Conservation (phyloP, 306 rosid genomes). For the Morella rubra region DNA sequence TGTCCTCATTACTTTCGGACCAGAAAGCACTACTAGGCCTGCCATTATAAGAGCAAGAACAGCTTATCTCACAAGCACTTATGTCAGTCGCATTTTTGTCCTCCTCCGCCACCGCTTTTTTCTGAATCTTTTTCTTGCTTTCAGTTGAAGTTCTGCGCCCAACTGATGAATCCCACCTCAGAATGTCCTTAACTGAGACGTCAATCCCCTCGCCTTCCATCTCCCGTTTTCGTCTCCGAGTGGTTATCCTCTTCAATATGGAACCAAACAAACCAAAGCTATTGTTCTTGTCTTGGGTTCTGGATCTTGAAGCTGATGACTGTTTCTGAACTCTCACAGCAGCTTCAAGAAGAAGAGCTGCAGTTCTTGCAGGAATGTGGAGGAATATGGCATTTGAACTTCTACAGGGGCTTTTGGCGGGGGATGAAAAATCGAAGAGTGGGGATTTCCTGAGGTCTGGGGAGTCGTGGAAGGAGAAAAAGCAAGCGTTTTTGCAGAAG, state of each 20-base stretch:
- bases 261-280: constrained; percentile 66
- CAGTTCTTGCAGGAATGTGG: constrained; percentile 70
- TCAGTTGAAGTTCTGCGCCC: constrained; percentile 11
- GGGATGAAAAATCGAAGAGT: constrained; percentile 56
- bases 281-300: constrained; percentile 33
- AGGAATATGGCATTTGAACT: constrained; percentile 64
- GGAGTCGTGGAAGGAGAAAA: constrained; percentile 51
- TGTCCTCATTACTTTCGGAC: constrained; percentile 63
- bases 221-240: constrained; percentile 35
- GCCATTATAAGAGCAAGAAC: constrained; percentile 37
- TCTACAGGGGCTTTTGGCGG: constrained; percentile 43
- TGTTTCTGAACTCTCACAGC: constrained; percentile 76
- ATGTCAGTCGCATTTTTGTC: constrained; percentile 11
- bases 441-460: constrained; percentile 72
- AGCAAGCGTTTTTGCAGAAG: constrained; percentile 63
- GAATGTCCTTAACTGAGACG: constrained; percentile 36
- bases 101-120: constrained; percentile 8
- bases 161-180: constrained; percentile 49
- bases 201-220: constrained; percentile 23
- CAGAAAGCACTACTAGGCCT: constrained; percentile 58
- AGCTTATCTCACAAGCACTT: constrained; percentile 19
- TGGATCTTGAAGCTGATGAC: constrained; percentile 37
- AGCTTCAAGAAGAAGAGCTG: constrained; percentile 77
- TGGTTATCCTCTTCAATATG: constrained; percentile 52
- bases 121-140: constrained; percentile 8